Evolutionary conservation across 2,329 filamentous ascomycete genomes (phyloP), one percentile per base, ranked within the genome.

Genomic region (Cryphonectria japonica): DNA sequence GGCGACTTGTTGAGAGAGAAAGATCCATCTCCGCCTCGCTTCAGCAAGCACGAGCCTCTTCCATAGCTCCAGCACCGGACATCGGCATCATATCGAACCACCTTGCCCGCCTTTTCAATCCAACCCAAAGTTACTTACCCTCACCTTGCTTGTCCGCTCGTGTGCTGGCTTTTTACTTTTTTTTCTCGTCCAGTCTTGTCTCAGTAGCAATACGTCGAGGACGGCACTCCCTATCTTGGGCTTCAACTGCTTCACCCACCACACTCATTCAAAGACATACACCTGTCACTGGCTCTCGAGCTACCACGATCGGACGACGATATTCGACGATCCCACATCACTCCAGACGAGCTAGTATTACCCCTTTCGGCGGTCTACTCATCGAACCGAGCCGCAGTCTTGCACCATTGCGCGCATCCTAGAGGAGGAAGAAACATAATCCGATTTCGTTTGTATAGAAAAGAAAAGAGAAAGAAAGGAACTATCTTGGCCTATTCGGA

Each of bases 201-300:
- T 71, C 63, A 66, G 11, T 65, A 71, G 66, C 69, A 41, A 67
- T 66, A 72, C 63, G 60, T 64, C 67, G 43, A 62, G 68, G 39
- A 79, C 77, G 73, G 79, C 79, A 74, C 78, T 83, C 82, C 76
- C 83, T 84, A 75, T 73, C 69, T 72, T 69, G 72, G 66, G 63
- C 62, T 69, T 61, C 72, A 41, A 64, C 72, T 72, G 68, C 67
- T 62, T 61, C 54, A 50, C 26, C 52, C 52, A 32, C 37, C 54
- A 72, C 70, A 41, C 59, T 72, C 70, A 67, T 69, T 69, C 64
- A 54, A 63, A 43, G 41, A 67, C 70, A 66, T 26, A 71, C 57
- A 52, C 60, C 41, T 61, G 52, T 34, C 61, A 66, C 61, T 50
- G 50, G 60, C 61, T 50, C 57, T 60, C 68, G 57, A 69, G 66